These are phyloP conservation scores for Waitea zeae DNA, from an alignment of 1,284 basidiomycete genomes.

Conservation along the genomic window DNA sequence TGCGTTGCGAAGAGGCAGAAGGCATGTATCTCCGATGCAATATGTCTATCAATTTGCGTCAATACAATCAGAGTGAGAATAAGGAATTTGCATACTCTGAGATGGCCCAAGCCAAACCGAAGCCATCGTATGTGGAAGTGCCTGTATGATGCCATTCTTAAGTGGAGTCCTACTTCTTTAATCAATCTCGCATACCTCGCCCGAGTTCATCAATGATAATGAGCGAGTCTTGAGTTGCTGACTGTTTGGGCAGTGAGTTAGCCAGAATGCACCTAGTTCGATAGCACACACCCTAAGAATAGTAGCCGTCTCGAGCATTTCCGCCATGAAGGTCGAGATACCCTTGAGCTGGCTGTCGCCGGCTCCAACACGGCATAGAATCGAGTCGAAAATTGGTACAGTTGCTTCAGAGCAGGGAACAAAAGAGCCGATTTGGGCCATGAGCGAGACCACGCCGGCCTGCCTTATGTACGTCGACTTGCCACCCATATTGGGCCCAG, in stretches of 20 bases:
- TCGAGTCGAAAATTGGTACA: constrained; percentile 91
- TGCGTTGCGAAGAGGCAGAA: constrained; percentile 97
- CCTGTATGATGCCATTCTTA: constrained; percentile 20
- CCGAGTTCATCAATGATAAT: constrained; percentile 99
- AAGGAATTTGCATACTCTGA: constrained; percentile 53
- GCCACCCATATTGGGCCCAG: constrained; percentile 75
- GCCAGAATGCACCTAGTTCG: background rate
- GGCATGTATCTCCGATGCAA: constrained; percentile 80
- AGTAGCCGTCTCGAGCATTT: constrained; percentile 96
- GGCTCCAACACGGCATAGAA: constrained; percentile 91
- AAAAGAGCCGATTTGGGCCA: constrained; percentile 93
- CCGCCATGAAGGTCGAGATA: constrained; percentile 98
- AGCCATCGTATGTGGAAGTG: constrained; percentile 98
- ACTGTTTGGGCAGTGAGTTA: constrained; percentile 21
- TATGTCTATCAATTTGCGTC: constrained; percentile 39
- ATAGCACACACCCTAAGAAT: constrained; percentile 61
- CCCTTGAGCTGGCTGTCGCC: constrained; percentile 97
- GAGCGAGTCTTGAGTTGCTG: constrained; percentile 83
- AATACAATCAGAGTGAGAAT: background rate
- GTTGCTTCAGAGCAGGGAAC: constrained; percentile 81
- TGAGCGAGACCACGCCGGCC: constrained; percentile 85
- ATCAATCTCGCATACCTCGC: constrained; percentile 36
- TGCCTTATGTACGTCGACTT: constrained; percentile 14
- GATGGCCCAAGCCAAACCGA: constrained; percentile 97
- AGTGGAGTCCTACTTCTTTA: background rate